phyloP scores from a whole-genome alignment of 208 protist genomes.

The Crithidia brevicula region DNA sequence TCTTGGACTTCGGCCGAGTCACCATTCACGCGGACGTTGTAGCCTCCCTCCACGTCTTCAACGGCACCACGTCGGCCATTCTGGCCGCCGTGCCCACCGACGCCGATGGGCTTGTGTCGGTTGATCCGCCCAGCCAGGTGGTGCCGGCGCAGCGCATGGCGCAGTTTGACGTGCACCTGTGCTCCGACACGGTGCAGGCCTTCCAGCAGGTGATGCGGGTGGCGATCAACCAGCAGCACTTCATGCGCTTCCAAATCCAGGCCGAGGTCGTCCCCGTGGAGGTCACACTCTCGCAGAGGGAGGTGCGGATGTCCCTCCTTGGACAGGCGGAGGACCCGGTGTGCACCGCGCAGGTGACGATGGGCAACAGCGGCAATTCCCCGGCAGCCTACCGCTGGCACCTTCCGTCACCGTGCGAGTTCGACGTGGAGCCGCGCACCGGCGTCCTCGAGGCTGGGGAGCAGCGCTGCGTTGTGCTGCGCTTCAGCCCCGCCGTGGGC shows the following conservation, averaged over 20 bases:
- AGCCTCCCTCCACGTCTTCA: constrained; percentile 91
- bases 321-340: constrained; percentile 77
- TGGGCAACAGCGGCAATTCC: constrained; percentile 88
- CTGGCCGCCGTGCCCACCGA: constrained; percentile 78
- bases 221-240: constrained; percentile 87
- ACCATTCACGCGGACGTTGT: constrained; percentile 79
- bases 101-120: constrained; percentile 64
- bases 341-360: constrained; percentile 54
- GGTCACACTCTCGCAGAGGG: constrained; percentile 82
- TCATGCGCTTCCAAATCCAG: constrained; percentile 86
- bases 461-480: constrained; percentile 58
- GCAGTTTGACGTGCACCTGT: constrained; percentile 91
- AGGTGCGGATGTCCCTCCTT: constrained; percentile 82
- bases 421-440: constrained; percentile 61
- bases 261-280: constrained; percentile 93
- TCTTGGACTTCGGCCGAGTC: constrained; percentile 90
- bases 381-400: constrained; percentile 81
- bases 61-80: constrained; percentile 82
- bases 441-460: constrained; percentile 74
- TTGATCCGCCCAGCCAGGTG: constrained; percentile 85
- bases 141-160: constrained; percentile 89
- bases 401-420: constrained; percentile 50
- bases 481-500: constrained; percentile 69
- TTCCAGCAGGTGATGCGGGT: constrained; percentile 91
- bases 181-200: constrained; percentile 57